Evolutionary conservation across 2,329 filamentous ascomycete genomes (phyloP).

Genomic region (Botrytis hyacinthi): DNA sequence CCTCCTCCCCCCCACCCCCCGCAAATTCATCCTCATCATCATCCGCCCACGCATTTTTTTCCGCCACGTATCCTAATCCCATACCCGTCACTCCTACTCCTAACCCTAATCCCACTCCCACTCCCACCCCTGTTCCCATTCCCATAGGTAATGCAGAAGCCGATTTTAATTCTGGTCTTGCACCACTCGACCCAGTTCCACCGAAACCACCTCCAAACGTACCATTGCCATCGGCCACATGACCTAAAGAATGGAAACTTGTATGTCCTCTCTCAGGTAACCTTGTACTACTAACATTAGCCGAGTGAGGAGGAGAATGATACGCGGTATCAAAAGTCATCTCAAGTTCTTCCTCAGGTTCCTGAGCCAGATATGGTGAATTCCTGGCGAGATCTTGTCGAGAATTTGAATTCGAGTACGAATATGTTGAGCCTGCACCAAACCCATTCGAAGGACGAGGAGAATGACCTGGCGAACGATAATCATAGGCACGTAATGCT

Average conservation of each 20-base stretch:
- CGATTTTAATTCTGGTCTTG: slow-evolving; percentile 45
- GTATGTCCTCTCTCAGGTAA: neutral
- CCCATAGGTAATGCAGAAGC: slow-evolving; percentile 45
- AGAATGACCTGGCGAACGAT: slow-evolving; percentile 21
- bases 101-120: neutral
- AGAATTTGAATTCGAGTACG: slow-evolving; percentile 17
- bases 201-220: slow-evolving; percentile 2
- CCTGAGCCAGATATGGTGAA: slow-evolving; percentile 24
- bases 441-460: slow-evolving; percentile 24
- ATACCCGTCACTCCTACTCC: slow-evolving; percentile 9
- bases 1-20: slow-evolving; percentile 67
- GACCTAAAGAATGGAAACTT: slow-evolving; percentile 9
- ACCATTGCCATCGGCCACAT: neutral
- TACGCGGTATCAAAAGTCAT: slow-evolving; percentile 72
- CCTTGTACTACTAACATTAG: slow-evolving; percentile 21
- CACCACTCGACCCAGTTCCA: slow-evolving; percentile 23
- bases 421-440: slow-evolving; percentile 1
- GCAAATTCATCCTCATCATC: slow-evolving; percentile 67
- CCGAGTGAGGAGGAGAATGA: slow-evolving; percentile 27
- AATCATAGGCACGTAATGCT: slow-evolving; percentile 30
- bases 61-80: neutral
- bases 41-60: slow-evolving; percentile 68
- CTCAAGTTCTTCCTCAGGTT: slow-evolving; percentile 50
- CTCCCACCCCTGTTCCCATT: slow-evolving; percentile 14
- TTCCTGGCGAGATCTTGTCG: slow-evolving; percentile 1